These are phyloP conservation scores for Spergularia azorica DNA, from an alignment of 179 eudicot genomes.

Conservation along the genomic window DNA sequence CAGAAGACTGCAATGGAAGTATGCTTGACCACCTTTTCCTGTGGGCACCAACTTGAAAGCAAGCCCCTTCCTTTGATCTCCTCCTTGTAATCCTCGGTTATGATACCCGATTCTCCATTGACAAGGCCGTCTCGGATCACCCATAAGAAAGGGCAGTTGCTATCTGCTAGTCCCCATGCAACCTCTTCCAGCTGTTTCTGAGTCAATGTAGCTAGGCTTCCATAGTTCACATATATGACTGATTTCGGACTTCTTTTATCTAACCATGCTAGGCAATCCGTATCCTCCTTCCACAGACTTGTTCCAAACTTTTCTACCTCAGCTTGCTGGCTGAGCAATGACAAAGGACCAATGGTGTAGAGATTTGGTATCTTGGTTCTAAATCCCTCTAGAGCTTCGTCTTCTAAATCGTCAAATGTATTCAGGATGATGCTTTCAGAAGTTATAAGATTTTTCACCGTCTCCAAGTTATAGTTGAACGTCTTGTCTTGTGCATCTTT, in stretches of 20 bases:
- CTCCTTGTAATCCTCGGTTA: conserved; percentile 34
- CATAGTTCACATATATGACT: conserved; percentile 52
- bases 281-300: conserved; percentile 43
- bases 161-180: conserved; percentile 63
- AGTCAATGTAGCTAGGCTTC: conserved; percentile 46
- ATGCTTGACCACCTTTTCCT: conserved; percentile 46
- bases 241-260: conserved; percentile 41
- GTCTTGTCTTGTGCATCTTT: conserved; percentile 19
- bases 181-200: conserved; percentile 41
- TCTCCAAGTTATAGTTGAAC: conserved; percentile 7
- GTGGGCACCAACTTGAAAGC: conserved; percentile 46
- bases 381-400: conserved; percentile 18
- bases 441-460: neutral
- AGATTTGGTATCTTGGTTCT: conserved; percentile 13
- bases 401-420: conserved; percentile 30
- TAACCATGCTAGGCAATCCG: conserved; percentile 47
- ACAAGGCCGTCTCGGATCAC: conserved; percentile 41
- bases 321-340: conserved; percentile 13
- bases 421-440: conserved; percentile 22
- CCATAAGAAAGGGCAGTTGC: conserved; percentile 52
- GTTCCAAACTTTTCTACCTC: neutral
- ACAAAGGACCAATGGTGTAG: conserved; percentile 33
- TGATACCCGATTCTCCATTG: conserved; percentile 16
- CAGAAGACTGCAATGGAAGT: conserved; percentile 46
- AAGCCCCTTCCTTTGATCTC: conserved; percentile 42